A percentile compares a stretch with the other conserved stretches of the same genome.
Conservation (phyloP, 441 rosid species). For the Erodium moschatum region DNA sequence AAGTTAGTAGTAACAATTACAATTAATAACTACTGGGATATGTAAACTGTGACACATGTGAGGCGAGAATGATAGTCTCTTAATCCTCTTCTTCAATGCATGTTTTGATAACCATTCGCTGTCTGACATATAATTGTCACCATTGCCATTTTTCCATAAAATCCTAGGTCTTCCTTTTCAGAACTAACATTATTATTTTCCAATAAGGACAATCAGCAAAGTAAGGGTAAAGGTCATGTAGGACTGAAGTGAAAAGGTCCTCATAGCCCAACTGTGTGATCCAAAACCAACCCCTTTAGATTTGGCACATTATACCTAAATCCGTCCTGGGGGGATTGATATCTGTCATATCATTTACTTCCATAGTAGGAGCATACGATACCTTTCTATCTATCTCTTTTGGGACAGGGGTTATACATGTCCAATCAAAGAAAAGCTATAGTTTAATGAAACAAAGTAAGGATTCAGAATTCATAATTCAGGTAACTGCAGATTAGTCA, state of each 20-base stretch:
- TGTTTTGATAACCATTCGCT: not conserved
- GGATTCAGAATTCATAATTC: not conserved
- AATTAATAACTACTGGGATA: not conserved
- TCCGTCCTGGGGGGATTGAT: not conserved
- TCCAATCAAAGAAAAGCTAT: not conserved
- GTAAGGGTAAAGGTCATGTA: not conserved
- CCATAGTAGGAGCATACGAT: not conserved
- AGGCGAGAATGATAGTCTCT: not conserved
- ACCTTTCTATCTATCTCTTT: not conserved
- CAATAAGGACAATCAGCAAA: not conserved
- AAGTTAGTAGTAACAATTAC: constrained; percentile 12
- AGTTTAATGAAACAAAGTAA: not conserved
- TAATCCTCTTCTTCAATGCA: not conserved
- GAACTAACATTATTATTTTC: not conserved
- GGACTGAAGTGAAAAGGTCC: not conserved
- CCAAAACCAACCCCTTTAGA: not conserved
- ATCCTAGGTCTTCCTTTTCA: not conserved
- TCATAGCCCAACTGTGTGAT: not conserved
- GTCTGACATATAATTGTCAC: not conserved
- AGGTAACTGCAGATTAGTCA: not conserved
- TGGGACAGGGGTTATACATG: not conserved
- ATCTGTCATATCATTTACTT: not conserved
- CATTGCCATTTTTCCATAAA: not conserved
- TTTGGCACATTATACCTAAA: not conserved
- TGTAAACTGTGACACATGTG: not conserved